Conservation (phyloP, 352 stramenopile species). For the Phytophthora tentaculata region DNA sequence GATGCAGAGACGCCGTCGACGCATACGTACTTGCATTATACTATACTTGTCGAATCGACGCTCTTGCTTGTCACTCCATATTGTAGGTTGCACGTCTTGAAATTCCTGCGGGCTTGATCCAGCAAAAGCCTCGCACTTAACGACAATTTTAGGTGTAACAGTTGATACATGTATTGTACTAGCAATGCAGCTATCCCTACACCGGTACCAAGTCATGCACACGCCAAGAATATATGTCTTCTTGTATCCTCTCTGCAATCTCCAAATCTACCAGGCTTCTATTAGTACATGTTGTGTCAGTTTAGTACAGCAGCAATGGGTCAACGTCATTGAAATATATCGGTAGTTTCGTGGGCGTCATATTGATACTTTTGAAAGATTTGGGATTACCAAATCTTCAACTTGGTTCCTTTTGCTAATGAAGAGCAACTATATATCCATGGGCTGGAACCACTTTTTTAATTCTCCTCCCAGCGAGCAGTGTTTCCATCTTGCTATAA, state of each 20-base stretch:
- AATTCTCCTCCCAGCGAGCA: not conserved
- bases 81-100: no score
- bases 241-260: conserved; percentile 3
- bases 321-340: not conserved
- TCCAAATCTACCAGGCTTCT: conserved; percentile 11
- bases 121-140: no score
- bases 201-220: no score
- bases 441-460: not conserved
- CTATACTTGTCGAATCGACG: no score
- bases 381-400: conserved; percentile 24
- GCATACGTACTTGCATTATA: no score
- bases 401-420: not conserved
- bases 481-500: not conserved
- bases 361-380: conserved; percentile 28
- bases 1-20: no score
- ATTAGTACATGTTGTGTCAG: not conserved
- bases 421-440: no score
- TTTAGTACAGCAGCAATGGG: not conserved
- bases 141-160: no score
- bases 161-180: no score
- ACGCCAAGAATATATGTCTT: not conserved
- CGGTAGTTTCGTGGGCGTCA: conserved; percentile 11
- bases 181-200: no score
- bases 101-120: no score
- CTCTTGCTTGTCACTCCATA: no score